These are phyloP conservation scores for Ogataea pilisensis DNA, from an alignment of 805 yeast species.

Conservation along the genomic window DNA sequence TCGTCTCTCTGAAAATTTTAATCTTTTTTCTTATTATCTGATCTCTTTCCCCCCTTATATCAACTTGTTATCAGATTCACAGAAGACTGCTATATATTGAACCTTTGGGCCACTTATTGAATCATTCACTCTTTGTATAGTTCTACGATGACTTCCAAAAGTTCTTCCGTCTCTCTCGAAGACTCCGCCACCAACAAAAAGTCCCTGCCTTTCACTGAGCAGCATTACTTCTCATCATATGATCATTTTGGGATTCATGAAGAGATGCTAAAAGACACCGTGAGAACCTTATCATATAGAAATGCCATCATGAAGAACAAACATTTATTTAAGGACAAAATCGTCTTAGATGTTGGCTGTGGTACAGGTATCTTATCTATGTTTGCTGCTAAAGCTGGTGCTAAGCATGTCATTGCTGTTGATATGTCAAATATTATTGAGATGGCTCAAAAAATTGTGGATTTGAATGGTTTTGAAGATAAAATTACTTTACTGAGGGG, in stretches of 20 bases:
- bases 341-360: slow-evolving; percentile 97
- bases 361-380: slow-evolving; percentile 97
- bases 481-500: slow-evolving; percentile 88
- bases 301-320: slow-evolving; percentile 89
- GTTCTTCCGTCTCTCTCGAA: neutral
- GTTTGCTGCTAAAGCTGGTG: slow-evolving; percentile 99
- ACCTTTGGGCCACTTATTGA: no score
- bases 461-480: slow-evolving; percentile 77
- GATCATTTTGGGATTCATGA: slow-evolving; percentile 98
- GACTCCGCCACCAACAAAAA: slow-evolving; percentile 60
- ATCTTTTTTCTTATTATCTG: neutral
- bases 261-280: slow-evolving; percentile 95
- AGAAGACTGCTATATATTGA: no score
- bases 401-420: slow-evolving; percentile 94
- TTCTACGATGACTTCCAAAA: neutral
- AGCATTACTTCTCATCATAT: slow-evolving; percentile 92
- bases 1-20: neutral
- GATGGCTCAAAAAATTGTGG: slow-evolving; percentile 89
- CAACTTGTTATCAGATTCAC: no score
- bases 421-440: slow-evolving; percentile 96
- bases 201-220: slow-evolving; percentile 67
- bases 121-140: no score
- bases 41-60: neutral
- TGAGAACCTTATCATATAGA: slow-evolving; percentile 87
- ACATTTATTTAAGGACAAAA: slow-evolving; percentile 83